Evolutionary conservation across 441 rosid species (phyloP).

Genomic region (Manihot esculenta): DNA sequence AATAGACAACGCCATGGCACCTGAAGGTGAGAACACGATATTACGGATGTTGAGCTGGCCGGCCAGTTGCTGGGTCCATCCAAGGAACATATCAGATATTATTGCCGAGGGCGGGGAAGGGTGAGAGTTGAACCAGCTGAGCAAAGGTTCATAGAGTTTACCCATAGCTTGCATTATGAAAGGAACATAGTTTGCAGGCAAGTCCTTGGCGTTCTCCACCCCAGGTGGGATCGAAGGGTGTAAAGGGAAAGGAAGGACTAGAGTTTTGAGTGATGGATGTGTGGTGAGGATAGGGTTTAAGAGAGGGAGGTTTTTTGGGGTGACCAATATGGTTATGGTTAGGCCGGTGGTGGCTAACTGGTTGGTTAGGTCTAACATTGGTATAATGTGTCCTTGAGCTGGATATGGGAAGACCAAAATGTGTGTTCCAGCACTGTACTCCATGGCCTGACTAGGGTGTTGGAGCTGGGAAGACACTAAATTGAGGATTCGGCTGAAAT

Average conservation of each 20-base stretch:
- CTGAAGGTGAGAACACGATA: constrained; percentile 44
- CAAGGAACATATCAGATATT: constrained; percentile 59
- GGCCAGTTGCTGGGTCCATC: constrained; percentile 52
- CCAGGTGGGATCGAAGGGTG: constrained; percentile 45
- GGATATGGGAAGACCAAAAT: constrained; percentile 53
- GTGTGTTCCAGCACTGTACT: constrained; percentile 23
- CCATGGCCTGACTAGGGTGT: not conserved
- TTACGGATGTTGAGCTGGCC: constrained; percentile 35
- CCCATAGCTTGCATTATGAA: constrained; percentile 38
- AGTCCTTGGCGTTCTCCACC: constrained; percentile 43
- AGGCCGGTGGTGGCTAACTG: constrained; percentile 38
- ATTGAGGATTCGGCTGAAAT: too few species aligned
- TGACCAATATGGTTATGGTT: constrained; percentile 43
- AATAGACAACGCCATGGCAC: constrained; percentile 34
- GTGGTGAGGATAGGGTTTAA: constrained; percentile 44
- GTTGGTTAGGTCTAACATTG: constrained; percentile 53
- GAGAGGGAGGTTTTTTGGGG: constrained; percentile 47
- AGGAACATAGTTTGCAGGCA: constrained; percentile 23
- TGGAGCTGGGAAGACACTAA: not conserved
- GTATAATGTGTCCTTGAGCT: constrained; percentile 52
- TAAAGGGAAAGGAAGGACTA: constrained; percentile 47
- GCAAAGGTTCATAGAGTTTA: constrained; percentile 38
- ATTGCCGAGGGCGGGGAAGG: constrained; percentile 44
- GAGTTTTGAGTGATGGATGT: constrained; percentile 35
- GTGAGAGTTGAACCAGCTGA: constrained; percentile 43